phyloP scores from a whole-genome alignment of 805 yeast genomes.

The Wickerhamiella spandovensis region DNA sequence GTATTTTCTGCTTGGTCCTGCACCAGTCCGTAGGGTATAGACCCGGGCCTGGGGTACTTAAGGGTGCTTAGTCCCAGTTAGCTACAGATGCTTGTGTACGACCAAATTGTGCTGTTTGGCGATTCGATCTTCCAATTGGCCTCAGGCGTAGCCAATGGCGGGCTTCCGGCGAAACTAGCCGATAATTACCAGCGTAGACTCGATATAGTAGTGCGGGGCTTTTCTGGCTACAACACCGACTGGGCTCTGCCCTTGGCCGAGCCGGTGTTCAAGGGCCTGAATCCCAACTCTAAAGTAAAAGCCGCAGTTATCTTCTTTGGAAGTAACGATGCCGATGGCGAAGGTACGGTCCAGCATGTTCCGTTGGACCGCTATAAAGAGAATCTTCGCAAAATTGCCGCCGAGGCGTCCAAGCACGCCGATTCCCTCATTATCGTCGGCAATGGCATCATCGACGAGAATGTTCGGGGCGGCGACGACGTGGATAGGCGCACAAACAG shows the following conservation, averaged over 20 bases:
- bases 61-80: no score
- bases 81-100: not conserved
- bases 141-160: conserved; percentile 26
- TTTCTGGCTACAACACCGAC: conserved; percentile 57
- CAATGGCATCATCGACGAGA: conserved; percentile 39
- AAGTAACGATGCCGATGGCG: conserved; percentile 54
- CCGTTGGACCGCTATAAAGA: conserved; percentile 34
- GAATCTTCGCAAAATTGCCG: conserved; percentile 36
- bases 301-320: conserved; percentile 59
- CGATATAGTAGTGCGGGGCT: conserved; percentile 65
- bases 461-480: conserved; percentile 27
- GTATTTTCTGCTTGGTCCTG: no score
- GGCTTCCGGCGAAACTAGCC: conserved; percentile 38
- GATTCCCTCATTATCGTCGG: conserved; percentile 48
- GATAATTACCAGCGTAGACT: conserved; percentile 39
- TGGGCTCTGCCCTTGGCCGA: conserved; percentile 41
- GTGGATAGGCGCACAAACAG: conserved; percentile 35
- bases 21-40: no score
- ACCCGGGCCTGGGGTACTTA: no score
- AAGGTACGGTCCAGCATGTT: conserved; percentile 34
- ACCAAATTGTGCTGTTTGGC: conserved; percentile 45
- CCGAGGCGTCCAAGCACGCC: conserved; percentile 28
- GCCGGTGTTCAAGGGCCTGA: conserved; percentile 32
- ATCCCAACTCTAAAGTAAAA: conserved; percentile 22
- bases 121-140: conserved; percentile 56